Conservation (phyloP, 1,284 basidiomycete genomes). For the Erythrobasidium hasegawianum region DNA sequence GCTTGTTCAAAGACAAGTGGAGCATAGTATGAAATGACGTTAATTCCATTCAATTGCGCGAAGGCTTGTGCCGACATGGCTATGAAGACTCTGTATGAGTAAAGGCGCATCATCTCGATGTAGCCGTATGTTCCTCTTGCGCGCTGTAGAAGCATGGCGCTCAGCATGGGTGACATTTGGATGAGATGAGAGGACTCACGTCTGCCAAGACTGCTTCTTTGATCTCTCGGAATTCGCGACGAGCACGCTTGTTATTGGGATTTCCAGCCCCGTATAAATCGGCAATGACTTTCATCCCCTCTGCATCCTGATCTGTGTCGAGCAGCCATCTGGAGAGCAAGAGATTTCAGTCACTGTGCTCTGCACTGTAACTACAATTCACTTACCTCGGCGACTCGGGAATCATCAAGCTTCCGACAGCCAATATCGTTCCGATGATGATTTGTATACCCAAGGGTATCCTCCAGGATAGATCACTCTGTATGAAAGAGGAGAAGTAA, state of each 20-base stretch:
- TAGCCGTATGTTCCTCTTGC: constrained; percentile 82
- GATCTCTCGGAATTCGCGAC: constrained; percentile 87
- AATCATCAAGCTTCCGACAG: constrained; percentile 75
- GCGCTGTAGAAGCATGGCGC: no score
- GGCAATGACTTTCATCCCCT: constrained; percentile 81
- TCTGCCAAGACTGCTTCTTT: constrained; percentile 79
- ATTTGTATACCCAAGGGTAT: constrained; percentile 51
- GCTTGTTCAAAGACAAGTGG: constrained; percentile 58
- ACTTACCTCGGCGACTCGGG: constrained; percentile 84
- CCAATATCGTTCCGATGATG: constrained; percentile 78
- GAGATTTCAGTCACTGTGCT: no score
- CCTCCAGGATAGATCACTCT: constrained; percentile 51
- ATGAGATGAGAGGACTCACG: no score
- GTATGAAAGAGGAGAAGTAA: constrained; percentile 80
- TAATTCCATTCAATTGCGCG: constrained; percentile 90
- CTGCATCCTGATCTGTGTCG: constrained; percentile 77
- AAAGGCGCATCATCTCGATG: constrained; percentile 76
- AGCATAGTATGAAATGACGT: constrained; percentile 92
- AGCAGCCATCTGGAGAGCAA: constrained; percentile 71
- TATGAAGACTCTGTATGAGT: constrained; percentile 81
- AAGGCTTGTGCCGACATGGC: constrained; percentile 98
- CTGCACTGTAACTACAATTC: background rate
- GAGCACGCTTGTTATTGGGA: constrained; percentile 66
- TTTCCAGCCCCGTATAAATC: constrained; percentile 81
- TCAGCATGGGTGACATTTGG: no score